phyloP scores from a whole-genome alignment of 1,284 basidiomycete genomes.

The Ganoderma resinaceum region DNA sequence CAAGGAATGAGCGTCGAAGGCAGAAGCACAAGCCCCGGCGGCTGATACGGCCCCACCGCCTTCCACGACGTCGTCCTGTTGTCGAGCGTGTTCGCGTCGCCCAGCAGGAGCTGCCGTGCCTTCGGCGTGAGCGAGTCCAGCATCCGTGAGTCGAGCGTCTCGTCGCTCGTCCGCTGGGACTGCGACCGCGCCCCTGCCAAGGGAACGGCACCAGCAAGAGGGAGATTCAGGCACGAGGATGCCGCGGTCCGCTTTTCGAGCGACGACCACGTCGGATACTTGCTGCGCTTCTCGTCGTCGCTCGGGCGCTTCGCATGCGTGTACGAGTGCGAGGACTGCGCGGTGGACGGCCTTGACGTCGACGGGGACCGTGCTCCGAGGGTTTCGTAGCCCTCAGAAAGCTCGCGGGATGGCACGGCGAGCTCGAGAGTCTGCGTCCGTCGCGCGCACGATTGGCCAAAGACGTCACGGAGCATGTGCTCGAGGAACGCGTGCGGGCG shows the following conservation, averaged over 20 bases:
- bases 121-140: slow-evolving; percentile 28
- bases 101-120: slow-evolving; percentile 32
- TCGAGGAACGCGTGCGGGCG: slow-evolving; percentile 54
- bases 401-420: slow-evolving; percentile 58
- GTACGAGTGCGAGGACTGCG: background rate
- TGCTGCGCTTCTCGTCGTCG: slow-evolving; percentile 42
- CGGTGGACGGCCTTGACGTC: background rate
- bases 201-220: background rate
- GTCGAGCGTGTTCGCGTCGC: slow-evolving; percentile 18
- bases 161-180: slow-evolving; percentile 20
- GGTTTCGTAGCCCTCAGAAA: slow-evolving; percentile 23
- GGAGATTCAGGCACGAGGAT: background rate
- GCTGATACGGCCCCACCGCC: slow-evolving; percentile 36
- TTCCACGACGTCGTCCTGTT: slow-evolving; percentile 19
- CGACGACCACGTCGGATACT: slow-evolving; percentile 14
- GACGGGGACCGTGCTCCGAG: background rate
- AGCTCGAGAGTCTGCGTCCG: slow-evolving; percentile 52
- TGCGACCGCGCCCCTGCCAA: background rate
- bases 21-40: slow-evolving; percentile 48
- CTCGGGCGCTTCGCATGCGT: slow-evolving; percentile 17
- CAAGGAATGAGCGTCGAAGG: slow-evolving; percentile 65
- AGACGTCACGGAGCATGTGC: slow-evolving; percentile 51
- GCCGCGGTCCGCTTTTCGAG: slow-evolving; percentile 34
- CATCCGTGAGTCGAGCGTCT: slow-evolving; percentile 8
- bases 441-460: slow-evolving; percentile 49